Conservation (phyloP, 148 eudicot genomes). For the Fagopyrum esculentum region DNA sequence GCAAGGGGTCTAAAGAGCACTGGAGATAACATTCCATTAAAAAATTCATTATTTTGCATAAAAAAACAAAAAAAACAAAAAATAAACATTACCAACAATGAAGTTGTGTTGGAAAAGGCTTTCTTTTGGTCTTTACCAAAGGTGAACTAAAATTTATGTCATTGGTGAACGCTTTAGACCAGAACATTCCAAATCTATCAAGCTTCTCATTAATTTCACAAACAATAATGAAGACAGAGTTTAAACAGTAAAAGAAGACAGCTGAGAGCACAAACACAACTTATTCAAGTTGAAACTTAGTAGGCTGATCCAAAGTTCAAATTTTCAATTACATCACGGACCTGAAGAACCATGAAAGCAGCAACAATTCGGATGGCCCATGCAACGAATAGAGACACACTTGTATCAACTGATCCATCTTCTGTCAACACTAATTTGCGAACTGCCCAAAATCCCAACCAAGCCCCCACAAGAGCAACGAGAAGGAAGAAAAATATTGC, state of each 20-base stretch:
- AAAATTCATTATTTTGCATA: not conserved
- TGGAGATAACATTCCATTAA: constrained; percentile 15
- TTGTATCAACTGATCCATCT: constrained; percentile 64
- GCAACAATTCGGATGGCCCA: constrained; percentile 79
- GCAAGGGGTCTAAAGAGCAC: constrained; percentile 78
- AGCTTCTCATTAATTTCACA: not conserved
- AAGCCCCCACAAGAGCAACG: constrained; percentile 74
- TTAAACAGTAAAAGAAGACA: not conserved
- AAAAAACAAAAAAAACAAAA: not conserved
- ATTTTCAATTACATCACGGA: constrained; percentile 17
- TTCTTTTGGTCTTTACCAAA: not conserved
- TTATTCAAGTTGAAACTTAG: not conserved
- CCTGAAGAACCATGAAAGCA: constrained; percentile 79
- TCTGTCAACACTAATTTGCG: constrained; percentile 71
- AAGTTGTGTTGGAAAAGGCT: not conserved
- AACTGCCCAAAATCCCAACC: constrained; percentile 96
- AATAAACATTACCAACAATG: not conserved
- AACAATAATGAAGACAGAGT: not conserved
- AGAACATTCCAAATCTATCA: not conserved
- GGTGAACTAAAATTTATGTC: not conserved
- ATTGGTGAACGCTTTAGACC: not conserved
- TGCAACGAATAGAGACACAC: constrained; percentile 60
- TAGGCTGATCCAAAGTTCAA: not conserved
- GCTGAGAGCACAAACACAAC: not conserved
- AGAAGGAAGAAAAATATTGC: constrained; percentile 52